Base-by-base conservation (phyloP, 108 stramenopile genomes). In the Cyclotella choctawhatcheeana region DNA sequence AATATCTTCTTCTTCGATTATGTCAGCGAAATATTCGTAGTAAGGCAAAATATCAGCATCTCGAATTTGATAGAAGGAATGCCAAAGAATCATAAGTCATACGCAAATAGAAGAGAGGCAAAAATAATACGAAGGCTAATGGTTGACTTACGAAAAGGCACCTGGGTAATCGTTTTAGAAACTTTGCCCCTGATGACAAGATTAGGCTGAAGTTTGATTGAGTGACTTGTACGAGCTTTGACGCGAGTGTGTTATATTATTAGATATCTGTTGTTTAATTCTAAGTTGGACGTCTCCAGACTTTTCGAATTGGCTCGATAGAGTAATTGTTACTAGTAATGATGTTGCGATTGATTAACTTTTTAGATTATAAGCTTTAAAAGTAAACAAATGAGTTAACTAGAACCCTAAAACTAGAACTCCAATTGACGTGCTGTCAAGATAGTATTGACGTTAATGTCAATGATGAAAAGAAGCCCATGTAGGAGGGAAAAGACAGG, bases 21-120 rank as follows among this genome's bases (percentile, higher is more conserved):
- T 50, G 31, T 53, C 18, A 37, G 67, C 67, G 25, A 67, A 67
- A 21, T 67, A 67, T 16, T 67, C 67, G n/a, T 67, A 67, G 21
- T 32, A 34, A 20, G 51, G 67, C 67, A 67, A 20, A 50, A 67
- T 53, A 33, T 67, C 30, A 7, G 44, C 10, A n/a, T 65, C 65
- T 66, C 20, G 44, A 1, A 20, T 48, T 48, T 10, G 18, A 66
- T 30, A 25, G 25, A 44, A 16, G 27, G 12, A 25, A 14, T n/a
- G n/a, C n/a, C n/a, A 40, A 40, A 40, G 6, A 12, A 40, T 40
- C 12, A 8, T 40, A 12, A 40, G 37, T 12, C 10, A 51, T 10
- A 22, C 12, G 37, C 8, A n/a, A 48, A 48, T n/a, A n/a, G 47
- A 48, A n/a, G 12, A 48, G 16, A 8, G n/a, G 18, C 4, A 8